Evolutionary conservation across 2,329 filamentous ascomycete species (phyloP), one percentile per base, ranked within the genome.

Genomic region (Trichoderma aggressivum): DNA sequence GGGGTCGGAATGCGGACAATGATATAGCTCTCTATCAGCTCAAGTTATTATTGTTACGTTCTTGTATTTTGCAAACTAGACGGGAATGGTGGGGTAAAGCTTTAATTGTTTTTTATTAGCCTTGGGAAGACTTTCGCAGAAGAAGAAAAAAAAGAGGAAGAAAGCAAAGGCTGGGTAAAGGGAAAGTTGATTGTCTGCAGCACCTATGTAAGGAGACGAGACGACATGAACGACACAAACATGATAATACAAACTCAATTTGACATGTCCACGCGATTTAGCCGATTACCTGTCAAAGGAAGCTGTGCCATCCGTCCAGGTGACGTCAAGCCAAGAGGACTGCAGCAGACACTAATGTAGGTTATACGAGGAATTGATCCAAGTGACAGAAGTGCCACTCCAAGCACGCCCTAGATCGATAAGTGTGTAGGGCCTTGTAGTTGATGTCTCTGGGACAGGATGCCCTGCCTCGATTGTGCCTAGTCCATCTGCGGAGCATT

Each of bases 61-160:
- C 58, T 71, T 79, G 77, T 79, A 79, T 79, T 75, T 75, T 79
- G 79, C 79, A 77, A 78, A 76, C 76, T 79, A 78, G 78, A 79
- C 74, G 72, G 63, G 74, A 50, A 74, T 73, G 75, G 72, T 74
- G 74, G 72, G 74, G 73, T 74, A 74, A 73, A 75, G 76, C 55
- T 66, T 70, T 61, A 66, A 60, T 66, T 67, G 34, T 67, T 67
- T 59, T 67, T 47, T 70, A 43, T 62, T 62, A 59, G 70, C 43
- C 70, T 47, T 62, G 70, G 63, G 58, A 71, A 71, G 56, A 59
- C 67, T 62, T 71, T 62, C 58, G 47, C 63, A 68, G 56, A 69
- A 53, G 63, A 58, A 28, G 28, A 55, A 34, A 24, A 58, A 58
- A 53, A 30, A 53, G 30, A 28, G 55, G 55, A 66, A 66, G 62